Evolutionary conservation across 106 monocot genomes (phyloP).

Genomic region (Dendrobium nobile): DNA sequence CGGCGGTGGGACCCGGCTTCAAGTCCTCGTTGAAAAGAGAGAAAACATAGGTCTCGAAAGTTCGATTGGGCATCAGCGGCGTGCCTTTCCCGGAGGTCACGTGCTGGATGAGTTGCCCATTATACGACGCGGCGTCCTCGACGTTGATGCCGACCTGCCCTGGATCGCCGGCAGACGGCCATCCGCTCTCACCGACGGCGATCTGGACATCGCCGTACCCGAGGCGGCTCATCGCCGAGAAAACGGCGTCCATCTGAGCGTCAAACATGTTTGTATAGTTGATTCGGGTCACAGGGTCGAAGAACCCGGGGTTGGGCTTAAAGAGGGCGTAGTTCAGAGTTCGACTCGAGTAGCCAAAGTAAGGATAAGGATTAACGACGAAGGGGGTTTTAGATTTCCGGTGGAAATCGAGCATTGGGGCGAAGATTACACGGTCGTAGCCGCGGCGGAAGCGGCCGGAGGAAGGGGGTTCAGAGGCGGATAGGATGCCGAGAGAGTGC

Average conservation of each 20-base stretch:
- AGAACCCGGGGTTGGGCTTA: conserved; percentile 37
- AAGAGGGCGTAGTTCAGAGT: conserved; percentile 73
- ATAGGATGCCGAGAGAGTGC: conserved; percentile 70
- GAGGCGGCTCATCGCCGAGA: conserved; percentile 45
- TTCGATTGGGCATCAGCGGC: conserved; percentile 67
- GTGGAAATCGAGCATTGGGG: conserved; percentile 79
- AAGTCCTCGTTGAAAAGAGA: conserved; percentile 72
- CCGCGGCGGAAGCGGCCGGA: conserved; percentile 64
- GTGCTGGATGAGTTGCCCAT: conserved; percentile 40
- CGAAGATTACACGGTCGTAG: conserved; percentile 50
- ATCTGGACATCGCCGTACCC: conserved; percentile 60
- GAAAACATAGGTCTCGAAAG: conserved; percentile 63
- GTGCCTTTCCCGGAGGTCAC: conserved; percentile 49
- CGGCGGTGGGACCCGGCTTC: conserved; percentile 64
- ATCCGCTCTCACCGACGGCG: conserved; percentile 65
- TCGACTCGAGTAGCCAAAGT: conserved; percentile 50
- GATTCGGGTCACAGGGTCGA: conserved; percentile 38
- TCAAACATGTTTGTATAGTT: conserved; percentile 78
- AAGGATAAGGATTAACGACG: conserved; percentile 83
- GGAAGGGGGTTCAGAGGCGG: conserved; percentile 59
- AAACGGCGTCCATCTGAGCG: conserved; percentile 74
- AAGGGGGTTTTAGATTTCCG: conserved; percentile 65
- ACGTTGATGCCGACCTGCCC: conserved; percentile 29
- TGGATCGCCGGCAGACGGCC: conserved; percentile 58
- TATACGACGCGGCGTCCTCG: conserved; percentile 50